Base-by-base conservation (phyloP, 2,329 filamentous ascomycete genomes). In the Teratosphaeria viscida region DNA sequence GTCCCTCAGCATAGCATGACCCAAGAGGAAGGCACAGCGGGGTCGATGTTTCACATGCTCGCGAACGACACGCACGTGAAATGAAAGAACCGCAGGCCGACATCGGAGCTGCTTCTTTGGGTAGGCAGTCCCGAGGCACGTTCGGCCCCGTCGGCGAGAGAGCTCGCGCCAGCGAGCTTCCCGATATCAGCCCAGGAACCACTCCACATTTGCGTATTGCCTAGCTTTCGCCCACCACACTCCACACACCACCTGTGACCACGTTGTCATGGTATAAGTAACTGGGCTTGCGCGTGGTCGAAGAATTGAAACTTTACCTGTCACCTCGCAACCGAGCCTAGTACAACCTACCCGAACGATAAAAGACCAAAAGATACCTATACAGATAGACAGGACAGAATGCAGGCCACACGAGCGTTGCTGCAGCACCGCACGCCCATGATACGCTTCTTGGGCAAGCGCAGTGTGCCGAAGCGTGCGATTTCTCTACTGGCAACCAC, bases 371-470 rank as follows among this genome's bases (percentile, higher is more conserved):
- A 49, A 49, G 43, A 23, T 49, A 23, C 23, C 23, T 23, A 49
- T 23, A 49, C 16, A 49, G 6, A 49, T 49, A 16, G 5, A n/a
- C 12, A 2, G 43, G 39, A 56, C 35, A 56, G 27, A 11, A 79
- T 80, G 77, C 74, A 75, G 63, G 74, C 75, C 55, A 79, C 78
- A 63, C 73, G 74, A 61, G 66, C 70, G 32, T 76, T 80, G 64
- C 72, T 75, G 65, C 74, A 76, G 63, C 73, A 76, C 60, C 75
- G 77, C 62, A 76, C 79, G 73, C 78, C 78, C 63, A 70, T 80
- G 76, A 81, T 81, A 70, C 72, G 73, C 63, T 81, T 81, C 71
- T 59, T 80, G 55, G 78, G 78, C 69, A 79, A 78, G 73, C 77
- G 77, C 62, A 70, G 69, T 58, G 69, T 72, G 23, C 78, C 78